phyloP scores from a whole-genome alignment of 352 stramenopile genomes.

The Aphanomyces stellatus region DNA sequence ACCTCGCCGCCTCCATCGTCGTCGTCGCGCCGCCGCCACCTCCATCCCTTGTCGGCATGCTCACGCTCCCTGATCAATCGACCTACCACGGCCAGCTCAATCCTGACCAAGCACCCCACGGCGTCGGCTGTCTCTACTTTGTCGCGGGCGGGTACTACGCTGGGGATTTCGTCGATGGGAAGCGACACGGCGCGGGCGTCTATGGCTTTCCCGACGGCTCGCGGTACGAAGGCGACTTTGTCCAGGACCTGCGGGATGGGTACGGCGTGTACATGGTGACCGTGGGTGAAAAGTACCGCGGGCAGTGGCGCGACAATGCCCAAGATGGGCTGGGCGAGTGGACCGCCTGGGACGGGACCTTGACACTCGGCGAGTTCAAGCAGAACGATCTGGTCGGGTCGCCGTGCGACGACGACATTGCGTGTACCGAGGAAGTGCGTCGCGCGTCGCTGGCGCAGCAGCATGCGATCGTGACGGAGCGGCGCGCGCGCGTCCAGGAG shows the following conservation, averaged over 20 bases:
- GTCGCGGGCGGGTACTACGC: constrained; percentile 64
- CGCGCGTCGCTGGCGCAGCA: neutral
- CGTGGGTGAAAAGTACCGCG: constrained; percentile 12
- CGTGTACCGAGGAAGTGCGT: neutral
- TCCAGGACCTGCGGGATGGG: constrained; percentile 33
- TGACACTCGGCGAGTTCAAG: neutral
- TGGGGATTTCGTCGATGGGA: constrained; percentile 39
- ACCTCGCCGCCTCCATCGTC: too few species aligned
- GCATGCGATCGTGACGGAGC: constrained; percentile 1
- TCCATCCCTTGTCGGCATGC: constrained; percentile 5
- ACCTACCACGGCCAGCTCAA: constrained; percentile 16
- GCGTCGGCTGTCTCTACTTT: constrained; percentile 44
- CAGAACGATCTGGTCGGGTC: neutral
- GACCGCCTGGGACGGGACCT: neutral
- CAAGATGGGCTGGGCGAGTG: constrained; percentile 10
- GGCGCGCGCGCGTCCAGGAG: neutral
- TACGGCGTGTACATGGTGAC: constrained; percentile 22
- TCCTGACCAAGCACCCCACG: constrained; percentile 28
- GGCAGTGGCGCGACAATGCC: neutral
- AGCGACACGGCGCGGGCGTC: constrained; percentile 56
- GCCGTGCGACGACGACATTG: neutral
- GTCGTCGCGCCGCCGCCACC: too few species aligned
- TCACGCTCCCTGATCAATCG: neutral
- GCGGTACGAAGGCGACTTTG: constrained; percentile 55
- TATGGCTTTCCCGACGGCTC: constrained; percentile 40